Conservation (phyloP, 1,139 yeast species). For the Nakaseomyces uthaithaninus region DNA sequence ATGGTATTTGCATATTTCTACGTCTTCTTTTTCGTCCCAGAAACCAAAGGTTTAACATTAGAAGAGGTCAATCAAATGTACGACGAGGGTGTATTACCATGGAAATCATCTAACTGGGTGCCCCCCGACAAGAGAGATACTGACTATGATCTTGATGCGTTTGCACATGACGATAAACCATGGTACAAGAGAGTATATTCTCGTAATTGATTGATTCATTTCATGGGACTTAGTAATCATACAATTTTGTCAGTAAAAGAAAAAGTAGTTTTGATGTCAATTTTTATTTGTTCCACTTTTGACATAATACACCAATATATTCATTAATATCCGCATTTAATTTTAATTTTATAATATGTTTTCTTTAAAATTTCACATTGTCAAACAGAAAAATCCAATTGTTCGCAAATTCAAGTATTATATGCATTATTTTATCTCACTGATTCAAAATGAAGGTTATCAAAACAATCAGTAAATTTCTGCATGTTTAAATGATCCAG, state of each 20-base stretch:
- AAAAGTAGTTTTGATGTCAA: too few species aligned
- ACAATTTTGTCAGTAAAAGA: neutral
- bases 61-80: conserved; percentile 64
- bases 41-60: conserved; percentile 59
- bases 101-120: conserved; percentile 35
- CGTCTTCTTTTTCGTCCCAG: conserved; percentile 57
- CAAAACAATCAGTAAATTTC: too few species aligned
- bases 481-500: too few species aligned
- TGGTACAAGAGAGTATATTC: conserved; percentile 23
- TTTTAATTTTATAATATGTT: too few species aligned
- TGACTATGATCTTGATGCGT: conserved; percentile 16
- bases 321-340: too few species aligned
- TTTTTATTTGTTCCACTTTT: too few species aligned
- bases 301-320: too few species aligned
- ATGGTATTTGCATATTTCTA: conserved; percentile 50
- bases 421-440: too few species aligned
- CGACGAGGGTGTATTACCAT: conserved; percentile 35
- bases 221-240: neutral
- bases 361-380: too few species aligned
- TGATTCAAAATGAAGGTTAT: too few species aligned
- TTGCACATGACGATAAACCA: conserved; percentile 15
- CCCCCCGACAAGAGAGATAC: conserved; percentile 30
- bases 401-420: too few species aligned
- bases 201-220: conserved; percentile 5
- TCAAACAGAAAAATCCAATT: too few species aligned